Percentiles rank a stretch among this genome's conserved stretches.
Conservation (phyloP, 2,329 filamentous ascomycete species). For the Chrysoporthe cubensis region DNA sequence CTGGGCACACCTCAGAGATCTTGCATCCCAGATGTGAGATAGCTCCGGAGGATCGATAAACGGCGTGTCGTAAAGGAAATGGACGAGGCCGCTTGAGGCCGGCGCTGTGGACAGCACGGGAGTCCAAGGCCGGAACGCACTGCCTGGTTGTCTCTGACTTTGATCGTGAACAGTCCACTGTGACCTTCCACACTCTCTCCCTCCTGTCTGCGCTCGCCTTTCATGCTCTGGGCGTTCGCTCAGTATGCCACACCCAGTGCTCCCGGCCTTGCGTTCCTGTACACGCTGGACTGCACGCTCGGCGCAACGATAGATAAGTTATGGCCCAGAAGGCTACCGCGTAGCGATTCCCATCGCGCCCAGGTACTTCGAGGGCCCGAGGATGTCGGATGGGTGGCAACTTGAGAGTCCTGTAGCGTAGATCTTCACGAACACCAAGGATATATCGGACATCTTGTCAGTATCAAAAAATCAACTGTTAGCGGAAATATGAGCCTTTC, state of each 20-base stretch:
- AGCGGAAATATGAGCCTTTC: too few species aligned
- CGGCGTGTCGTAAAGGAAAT: too few species aligned
- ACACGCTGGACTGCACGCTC: slow-evolving; percentile 37
- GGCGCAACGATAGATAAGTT: slow-evolving; percentile 28
- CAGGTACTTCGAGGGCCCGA: slow-evolving; percentile 36
- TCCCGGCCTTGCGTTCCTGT: slow-evolving; percentile 35
- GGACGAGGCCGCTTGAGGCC: too few species aligned
- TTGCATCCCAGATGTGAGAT: too few species aligned
- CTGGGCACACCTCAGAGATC: too few species aligned
- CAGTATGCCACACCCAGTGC: slow-evolving; percentile 18
- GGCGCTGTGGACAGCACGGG: too few species aligned
- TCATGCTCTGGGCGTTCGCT: neutral
- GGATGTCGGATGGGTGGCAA: slow-evolving; percentile 37
- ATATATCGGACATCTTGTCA: neutral
- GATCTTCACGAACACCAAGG: neutral
- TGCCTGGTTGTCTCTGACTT: too few species aligned
- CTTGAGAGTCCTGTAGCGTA: slow-evolving; percentile 24
- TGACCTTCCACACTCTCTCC: neutral
- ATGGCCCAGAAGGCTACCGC: slow-evolving; percentile 33
- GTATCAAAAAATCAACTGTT: too few species aligned
- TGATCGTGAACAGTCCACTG: too few species aligned
- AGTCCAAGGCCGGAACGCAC: too few species aligned
- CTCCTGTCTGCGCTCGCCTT: neutral
- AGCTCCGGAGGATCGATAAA: too few species aligned
- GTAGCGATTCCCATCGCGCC: slow-evolving; percentile 36